Percentiles rank a stretch among this genome's conserved stretches.
These are phyloP conservation scores for Plectosphaerella sp. DNA, from an alignment of 2,329 filamentous ascomycete genomes.

Conservation along the genomic window DNA sequence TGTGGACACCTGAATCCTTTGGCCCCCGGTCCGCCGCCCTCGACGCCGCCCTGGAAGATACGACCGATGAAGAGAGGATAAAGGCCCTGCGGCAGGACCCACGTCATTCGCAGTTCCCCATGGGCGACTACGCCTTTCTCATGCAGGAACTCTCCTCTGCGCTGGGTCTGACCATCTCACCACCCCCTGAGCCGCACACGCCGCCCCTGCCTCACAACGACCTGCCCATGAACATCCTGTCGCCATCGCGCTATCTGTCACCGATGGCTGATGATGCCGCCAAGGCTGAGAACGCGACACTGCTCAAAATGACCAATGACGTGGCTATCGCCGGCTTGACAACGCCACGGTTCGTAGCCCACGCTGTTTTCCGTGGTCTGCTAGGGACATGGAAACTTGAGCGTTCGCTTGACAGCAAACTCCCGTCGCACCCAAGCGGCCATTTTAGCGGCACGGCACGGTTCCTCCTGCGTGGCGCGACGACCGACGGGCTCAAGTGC, in stretches of 20 bases:
- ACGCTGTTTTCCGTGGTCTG: constrained; percentile 66
- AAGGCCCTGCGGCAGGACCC: constrained; percentile 46
- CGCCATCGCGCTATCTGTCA: constrained; percentile 50
- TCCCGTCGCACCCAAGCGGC: constrained; percentile 58
- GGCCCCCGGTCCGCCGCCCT: constrained; percentile 21
- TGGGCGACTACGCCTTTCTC: constrained; percentile 75
- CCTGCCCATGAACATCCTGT: constrained; percentile 47
- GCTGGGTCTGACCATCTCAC: constrained; percentile 44
- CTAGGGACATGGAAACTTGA: constrained; percentile 66
- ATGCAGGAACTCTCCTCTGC: constrained; percentile 66
- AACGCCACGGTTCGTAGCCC: constrained; percentile 50
- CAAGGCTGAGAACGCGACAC: constrained; percentile 32
- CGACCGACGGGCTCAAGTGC: constrained; percentile 42
- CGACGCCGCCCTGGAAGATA: constrained; percentile 33
- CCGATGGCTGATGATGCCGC: constrained; percentile 29
- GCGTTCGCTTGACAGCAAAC: constrained; percentile 48
- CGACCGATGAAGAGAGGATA: constrained; percentile 40
- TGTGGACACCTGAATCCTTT: constrained; percentile 44
- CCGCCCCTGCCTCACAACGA: constrained; percentile 35
- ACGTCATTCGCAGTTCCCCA: constrained; percentile 67
- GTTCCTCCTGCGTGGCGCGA: constrained; percentile 60
- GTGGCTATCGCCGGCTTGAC: constrained; percentile 36
- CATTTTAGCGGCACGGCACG: constrained; percentile 59
- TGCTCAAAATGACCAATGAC: constrained; percentile 39
- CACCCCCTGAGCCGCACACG: constrained; percentile 16